Evolutionary conservation across 495 filamentous ascomycete species (phyloP), one percentile per base, ranked within the genome.

Genomic region (Xylaria flabelliformis): DNA sequence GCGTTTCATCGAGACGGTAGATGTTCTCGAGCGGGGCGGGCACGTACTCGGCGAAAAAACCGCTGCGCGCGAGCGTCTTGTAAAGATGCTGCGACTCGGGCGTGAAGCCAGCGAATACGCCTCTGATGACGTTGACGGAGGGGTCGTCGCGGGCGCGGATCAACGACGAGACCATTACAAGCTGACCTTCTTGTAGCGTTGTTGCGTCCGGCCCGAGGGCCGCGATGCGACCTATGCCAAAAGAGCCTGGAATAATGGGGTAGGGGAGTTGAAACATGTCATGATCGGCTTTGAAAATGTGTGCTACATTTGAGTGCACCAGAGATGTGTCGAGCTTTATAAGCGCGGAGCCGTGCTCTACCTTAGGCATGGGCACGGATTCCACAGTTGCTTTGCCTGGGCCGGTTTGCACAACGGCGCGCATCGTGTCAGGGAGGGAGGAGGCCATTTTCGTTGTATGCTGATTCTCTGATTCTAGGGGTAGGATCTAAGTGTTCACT

Each of bases 11-110:
- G 8, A 89, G 74, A 4, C 59, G 39, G 41, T 76, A 80, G 50
- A 78, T 76, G 68, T 86, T 89, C 80, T 88, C 87, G 6, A 88
- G 72, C n/a, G 86, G 87, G 2, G 80, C 76, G 36, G 76, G 78
- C n/a, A 76, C 76, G 69, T 84, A 86, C 77, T 90, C 85, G 6
- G 86, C 85, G 72, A 73, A 86, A 2, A n/a, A 46, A 26, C 76
- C 76, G 69, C 74, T 64, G 26, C 71, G 67, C 72, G 71, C 77
- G 1, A 75, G 65, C 15, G 62, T 70, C 10, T 56, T 41, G 42
- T 64, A 69, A 5, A 80, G 70, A 62, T 73, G 75, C 51, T 36
- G 56, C 65, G 71, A 73, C 34, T 67, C 73, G 6, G 70, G 69
- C n/a, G 63, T 75, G 6, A 34, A 53, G 42, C 77, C 75, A 53